A percentile compares a stretch with the other conserved stretches of the same genome.
phyloP scores from a whole-genome alignment of 2,329 filamentous ascomycete genomes.

The Apiospora malaysiana region DNA sequence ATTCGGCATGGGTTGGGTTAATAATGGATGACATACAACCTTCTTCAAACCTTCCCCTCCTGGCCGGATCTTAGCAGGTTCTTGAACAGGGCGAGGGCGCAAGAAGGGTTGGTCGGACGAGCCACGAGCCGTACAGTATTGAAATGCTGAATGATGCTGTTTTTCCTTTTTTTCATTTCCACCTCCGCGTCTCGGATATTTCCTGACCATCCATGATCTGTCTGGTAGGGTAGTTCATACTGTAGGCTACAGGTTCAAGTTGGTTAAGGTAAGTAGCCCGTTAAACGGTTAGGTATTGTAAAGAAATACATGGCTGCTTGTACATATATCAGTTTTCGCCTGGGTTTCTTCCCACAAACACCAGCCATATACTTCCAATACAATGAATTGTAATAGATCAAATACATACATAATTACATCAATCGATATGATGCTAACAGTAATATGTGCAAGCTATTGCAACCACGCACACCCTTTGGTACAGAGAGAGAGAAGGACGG shows the following conservation, averaged over 20 bases:
- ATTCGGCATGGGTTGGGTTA: constrained; percentile 1
- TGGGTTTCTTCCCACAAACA: background rate
- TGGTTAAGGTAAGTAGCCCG: too few species aligned
- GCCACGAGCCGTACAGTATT: background rate
- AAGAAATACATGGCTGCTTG: background rate
- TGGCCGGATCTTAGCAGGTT: constrained; percentile 1
- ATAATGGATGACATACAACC: constrained; percentile 17
- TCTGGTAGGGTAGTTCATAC: background rate
- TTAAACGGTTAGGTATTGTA: too few species aligned
- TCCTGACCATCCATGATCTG: background rate
- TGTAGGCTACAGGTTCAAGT: too few species aligned
- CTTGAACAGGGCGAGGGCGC: background rate
- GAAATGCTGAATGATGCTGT: background rate
- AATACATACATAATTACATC: background rate
- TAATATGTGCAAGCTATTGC: constrained; percentile 3
- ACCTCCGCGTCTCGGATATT: background rate
- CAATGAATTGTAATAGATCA: background rate
- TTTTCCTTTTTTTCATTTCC: background rate
- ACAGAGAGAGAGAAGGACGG: background rate
- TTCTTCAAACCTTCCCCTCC: constrained; percentile 17
- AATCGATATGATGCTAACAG: background rate
- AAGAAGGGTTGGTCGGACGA: background rate
- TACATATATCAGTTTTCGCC: background rate
- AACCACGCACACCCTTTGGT: background rate
- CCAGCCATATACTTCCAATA: background rate